Base-by-base conservation (phyloP, 208 protist genomes). In the Porcisia deanei region DNA sequence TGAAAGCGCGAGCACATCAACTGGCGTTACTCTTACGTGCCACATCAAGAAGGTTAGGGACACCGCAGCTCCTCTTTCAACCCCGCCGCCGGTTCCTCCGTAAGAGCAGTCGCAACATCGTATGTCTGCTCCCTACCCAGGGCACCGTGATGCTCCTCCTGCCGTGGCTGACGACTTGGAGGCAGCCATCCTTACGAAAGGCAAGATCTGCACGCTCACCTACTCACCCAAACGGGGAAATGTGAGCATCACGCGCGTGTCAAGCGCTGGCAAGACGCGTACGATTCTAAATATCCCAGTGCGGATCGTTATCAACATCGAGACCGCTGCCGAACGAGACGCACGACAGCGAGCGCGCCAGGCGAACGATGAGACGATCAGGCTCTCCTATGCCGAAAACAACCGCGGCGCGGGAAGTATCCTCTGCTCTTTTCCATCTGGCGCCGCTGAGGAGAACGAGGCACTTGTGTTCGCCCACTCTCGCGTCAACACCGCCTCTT, bases 301-400 rank as follows among this genome's bases (percentile, higher is more conserved):
- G 37, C 73, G 76, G 71, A 72, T 73, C 37, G 71, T 94, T 41
- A 75, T 96, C 53, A 96, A 96, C 76, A 64, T 94, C 41, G 90
- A 94, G 76, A 91, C 82, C 10, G 68, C 73, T 0, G 83, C 88
- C 37, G 90, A 96, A 69, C 55, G 77, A 12, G 76, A 82, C 30
- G 68, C 79, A 39, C 88, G 92, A 14, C 83, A 91, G 77, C 71
- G 61, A 8, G n/a, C 57, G 25, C 77, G 80, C 22, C 60, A 64
- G 14, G 67, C 61, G 7, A 88, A 70, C 59, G 85, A 86, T 72
- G 82, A 85, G 49, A 47, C 64, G 0, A 75, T 81, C 20, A 88
- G 82, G 59, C 57, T 79, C 22, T 54, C 52, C 53, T 86, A 85
- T 55, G 65, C 74, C 49, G 68, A 76, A 34, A 65, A 58, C 69